phyloP scores from a whole-genome alignment of 2,329 filamentous ascomycete genomes.

The Grosmannia clavigera region DNA sequence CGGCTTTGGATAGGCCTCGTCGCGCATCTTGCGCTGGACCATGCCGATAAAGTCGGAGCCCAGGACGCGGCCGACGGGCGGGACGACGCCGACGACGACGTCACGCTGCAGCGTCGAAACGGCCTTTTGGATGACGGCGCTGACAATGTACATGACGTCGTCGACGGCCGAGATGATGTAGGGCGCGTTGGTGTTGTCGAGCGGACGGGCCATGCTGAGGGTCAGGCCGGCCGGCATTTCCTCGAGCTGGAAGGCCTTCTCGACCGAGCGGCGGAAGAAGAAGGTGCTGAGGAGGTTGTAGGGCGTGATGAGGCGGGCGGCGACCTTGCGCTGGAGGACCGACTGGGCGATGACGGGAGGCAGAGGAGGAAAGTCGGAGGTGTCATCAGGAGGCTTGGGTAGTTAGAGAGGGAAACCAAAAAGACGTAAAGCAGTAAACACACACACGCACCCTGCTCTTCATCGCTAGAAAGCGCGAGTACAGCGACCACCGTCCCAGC shows the following conservation, averaged over 20 bases:
- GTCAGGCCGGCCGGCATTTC: conserved; percentile 73
- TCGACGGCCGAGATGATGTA: conserved; percentile 94
- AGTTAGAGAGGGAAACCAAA: background rate
- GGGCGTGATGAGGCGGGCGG: conserved; percentile 58
- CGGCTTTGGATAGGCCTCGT: conserved; percentile 82
- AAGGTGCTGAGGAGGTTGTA: conserved; percentile 93
- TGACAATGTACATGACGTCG: conserved; percentile 99
- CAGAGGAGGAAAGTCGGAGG: conserved; percentile 22
- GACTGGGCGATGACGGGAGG: conserved; percentile 69
- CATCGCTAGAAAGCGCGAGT: conserved; percentile 74
- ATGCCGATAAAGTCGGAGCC: conserved; percentile 88
- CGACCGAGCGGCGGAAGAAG: conserved; percentile 90
- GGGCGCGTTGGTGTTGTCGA: conserved; percentile 61
- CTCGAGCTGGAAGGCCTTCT: conserved; percentile 95
- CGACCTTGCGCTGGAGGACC: conserved; percentile 67
- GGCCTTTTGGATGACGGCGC: conserved; percentile 76
- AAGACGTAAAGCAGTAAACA: background rate
- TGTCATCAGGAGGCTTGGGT: no score
- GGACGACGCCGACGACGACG: conserved; percentile 65
- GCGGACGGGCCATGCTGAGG: conserved; percentile 56
- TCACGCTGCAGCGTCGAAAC: conserved; percentile 74
- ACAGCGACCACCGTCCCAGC: conserved; percentile 87
- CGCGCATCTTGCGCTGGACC: conserved; percentile 94
- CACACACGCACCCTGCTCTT: conserved; percentile 58
- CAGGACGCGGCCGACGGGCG: conserved; percentile 67